A percentile compares a stretch with the other conserved stretches of the same genome.
phyloP scores from a whole-genome alignment of 2,329 filamentous ascomycete species.

The Paecilomyces variotii region DNA sequence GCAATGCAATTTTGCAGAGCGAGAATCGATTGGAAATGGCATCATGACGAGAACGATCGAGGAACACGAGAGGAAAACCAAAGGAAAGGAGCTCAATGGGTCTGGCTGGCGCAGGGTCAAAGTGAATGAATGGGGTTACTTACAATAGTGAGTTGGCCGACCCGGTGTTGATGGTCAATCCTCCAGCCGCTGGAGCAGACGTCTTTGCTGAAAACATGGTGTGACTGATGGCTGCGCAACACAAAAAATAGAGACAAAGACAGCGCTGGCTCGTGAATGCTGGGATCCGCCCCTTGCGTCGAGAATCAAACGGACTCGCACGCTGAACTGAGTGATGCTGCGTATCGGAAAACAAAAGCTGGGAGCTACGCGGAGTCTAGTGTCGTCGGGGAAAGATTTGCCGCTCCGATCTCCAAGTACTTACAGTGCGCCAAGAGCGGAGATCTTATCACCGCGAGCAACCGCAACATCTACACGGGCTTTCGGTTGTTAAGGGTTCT shows the following conservation, averaged over 20 bases:
- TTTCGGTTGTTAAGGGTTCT: no score
- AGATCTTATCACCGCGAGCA: background rate
- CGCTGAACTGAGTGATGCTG: background rate
- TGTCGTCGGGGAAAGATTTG: constrained; percentile 11
- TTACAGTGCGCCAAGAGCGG: constrained; percentile 1
- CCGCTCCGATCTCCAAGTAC: constrained; percentile 3
- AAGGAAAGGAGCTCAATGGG: background rate
- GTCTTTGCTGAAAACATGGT: constrained; percentile 31
- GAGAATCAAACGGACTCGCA: background rate
- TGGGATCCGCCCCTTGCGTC: background rate
- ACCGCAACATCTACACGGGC: background rate
- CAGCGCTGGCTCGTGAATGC: background rate
- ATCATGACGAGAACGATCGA: background rate
- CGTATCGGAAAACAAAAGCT: constrained; percentile 1
- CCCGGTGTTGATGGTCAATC: constrained; percentile 48
- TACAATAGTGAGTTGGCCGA: constrained; percentile 42
- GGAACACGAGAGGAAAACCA: background rate
- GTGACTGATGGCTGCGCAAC: background rate
- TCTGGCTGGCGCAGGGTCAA: background rate
- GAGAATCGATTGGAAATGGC: background rate
- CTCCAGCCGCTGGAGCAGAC: constrained; percentile 22
- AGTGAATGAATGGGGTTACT: constrained; percentile 13
- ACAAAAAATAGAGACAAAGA: background rate
- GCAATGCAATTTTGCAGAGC: background rate
- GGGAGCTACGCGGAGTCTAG: constrained; percentile 2